Conservation (phyloP, 768 basidiomycete genomes). For the Boletus sensibilis region DNA sequence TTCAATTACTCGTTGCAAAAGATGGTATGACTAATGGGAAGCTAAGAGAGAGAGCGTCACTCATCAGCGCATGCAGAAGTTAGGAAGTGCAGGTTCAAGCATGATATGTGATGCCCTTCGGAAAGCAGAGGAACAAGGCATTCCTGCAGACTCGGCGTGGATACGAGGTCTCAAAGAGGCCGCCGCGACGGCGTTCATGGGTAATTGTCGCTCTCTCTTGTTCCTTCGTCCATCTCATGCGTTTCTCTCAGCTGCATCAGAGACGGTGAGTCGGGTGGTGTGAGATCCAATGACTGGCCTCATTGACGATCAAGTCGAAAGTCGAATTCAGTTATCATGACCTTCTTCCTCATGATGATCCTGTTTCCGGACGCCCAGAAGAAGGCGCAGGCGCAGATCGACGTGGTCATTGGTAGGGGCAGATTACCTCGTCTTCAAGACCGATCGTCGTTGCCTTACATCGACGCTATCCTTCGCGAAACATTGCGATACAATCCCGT, state of each 20-base stretch:
- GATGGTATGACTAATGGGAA: neutral
- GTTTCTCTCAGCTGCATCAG: constrained; percentile 5
- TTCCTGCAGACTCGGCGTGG: constrained; percentile 1
- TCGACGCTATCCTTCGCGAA: constrained; percentile 16
- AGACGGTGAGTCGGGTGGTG: constrained; percentile 13
- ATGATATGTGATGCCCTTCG: constrained; percentile 10
- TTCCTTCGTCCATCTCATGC: neutral
- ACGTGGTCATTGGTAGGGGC: constrained; percentile 1
- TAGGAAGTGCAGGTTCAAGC: neutral
- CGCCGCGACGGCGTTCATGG: constrained; percentile 14
- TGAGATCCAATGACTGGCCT: neutral
- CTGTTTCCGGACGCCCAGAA: constrained; percentile 8
- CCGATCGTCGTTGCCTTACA: constrained; percentile 9
- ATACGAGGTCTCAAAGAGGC: constrained; percentile 8
- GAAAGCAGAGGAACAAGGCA: constrained; percentile 1
- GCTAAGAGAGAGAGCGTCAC: neutral
- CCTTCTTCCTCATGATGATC: constrained; percentile 11
- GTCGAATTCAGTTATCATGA: constrained; percentile 23
- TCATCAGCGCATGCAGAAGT: constrained; percentile 1
- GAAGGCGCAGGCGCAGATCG: constrained; percentile 16
- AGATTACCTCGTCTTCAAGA: constrained; percentile 11
- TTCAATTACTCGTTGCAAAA: constrained; percentile 7
- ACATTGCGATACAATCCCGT: constrained; percentile 7
- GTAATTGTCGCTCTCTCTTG: neutral
- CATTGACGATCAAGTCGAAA: neutral